Evolutionary conservation across 169 alveolate species (phyloP).

Genomic region (Eimeria falciformis): DNA sequence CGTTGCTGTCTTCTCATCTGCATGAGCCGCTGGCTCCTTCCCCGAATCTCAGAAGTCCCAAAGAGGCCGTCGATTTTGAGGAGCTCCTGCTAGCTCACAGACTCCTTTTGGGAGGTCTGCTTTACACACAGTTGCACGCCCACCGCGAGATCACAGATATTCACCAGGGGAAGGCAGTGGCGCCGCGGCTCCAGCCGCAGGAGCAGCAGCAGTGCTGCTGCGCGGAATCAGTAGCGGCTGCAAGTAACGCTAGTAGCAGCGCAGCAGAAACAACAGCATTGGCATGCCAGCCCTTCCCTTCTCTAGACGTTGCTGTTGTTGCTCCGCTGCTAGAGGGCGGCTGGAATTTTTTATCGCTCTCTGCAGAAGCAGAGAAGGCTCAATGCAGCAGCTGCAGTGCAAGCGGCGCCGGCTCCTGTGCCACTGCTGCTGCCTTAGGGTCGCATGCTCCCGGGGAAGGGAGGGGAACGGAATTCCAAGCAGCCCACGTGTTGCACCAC

Average conservation of each 20-base stretch:
- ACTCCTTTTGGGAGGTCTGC: slow-evolving; percentile 24
- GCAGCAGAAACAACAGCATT: not conserved
- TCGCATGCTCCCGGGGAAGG: not conserved
- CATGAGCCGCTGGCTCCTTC: slow-evolving; percentile 24
- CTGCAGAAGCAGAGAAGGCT: not conserved
- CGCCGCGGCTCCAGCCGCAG: not conserved
- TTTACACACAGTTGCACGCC: slow-evolving; percentile 3
- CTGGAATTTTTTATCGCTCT: not conserved
- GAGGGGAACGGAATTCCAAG: not conserved
- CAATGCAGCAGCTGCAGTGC: slow-evolving; percentile 41
- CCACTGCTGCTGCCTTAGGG: slow-evolving; percentile 42
- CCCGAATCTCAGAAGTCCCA: not conserved
- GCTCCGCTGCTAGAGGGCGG: not conserved
- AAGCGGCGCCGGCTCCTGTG: not conserved
- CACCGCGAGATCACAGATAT: not conserved
- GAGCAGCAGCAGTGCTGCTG: not conserved
- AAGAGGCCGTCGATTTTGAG: not conserved
- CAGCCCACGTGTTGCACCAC: not conserved
- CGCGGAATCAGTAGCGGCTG: too few relatives aligned
- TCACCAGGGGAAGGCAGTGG: slow-evolving; percentile 1
- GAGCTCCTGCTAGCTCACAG: slow-evolving; percentile 38
- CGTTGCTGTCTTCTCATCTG: not conserved
- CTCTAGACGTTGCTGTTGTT: slow-evolving; percentile 25
- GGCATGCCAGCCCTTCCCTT: not conserved
- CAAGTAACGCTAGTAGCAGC: not conserved